Conservation (phyloP, 768 basidiomycete species). For the Aureoboletus auriporus region DNA sequence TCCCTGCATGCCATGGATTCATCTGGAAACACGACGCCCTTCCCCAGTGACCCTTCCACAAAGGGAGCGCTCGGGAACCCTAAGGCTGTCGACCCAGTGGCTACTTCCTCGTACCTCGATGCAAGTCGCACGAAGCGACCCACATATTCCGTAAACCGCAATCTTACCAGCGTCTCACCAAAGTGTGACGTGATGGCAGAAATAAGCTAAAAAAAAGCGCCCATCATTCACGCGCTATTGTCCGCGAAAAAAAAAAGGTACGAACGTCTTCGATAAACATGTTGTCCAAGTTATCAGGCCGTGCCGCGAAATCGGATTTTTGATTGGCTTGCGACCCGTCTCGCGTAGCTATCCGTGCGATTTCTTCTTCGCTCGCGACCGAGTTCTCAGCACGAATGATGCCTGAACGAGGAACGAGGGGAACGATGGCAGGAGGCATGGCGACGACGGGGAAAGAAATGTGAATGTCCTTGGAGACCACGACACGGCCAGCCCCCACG, state of each 20-base stretch:
- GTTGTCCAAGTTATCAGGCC: slow-evolving; percentile 66
- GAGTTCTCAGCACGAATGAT: slow-evolving; percentile 64
- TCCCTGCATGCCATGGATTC: slow-evolving; percentile 66
- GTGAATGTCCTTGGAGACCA: slow-evolving; percentile 83
- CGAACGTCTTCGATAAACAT: slow-evolving; percentile 92
- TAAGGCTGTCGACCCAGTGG: slow-evolving; percentile 64
- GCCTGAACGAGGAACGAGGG: slow-evolving; percentile 52
- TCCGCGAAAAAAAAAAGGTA: background rate
- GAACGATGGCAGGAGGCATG: slow-evolving; percentile 38
- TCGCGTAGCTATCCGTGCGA: slow-evolving; percentile 46
- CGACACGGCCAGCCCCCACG: slow-evolving; percentile 81
- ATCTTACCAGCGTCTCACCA: slow-evolving; percentile 83
- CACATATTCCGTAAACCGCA: slow-evolving; percentile 88
- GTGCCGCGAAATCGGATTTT: slow-evolving; percentile 53
- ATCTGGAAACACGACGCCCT: slow-evolving; percentile 76
- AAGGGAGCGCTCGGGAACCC: slow-evolving; percentile 64
- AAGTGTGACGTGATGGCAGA: slow-evolving; percentile 88
- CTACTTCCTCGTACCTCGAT: slow-evolving; percentile 87
- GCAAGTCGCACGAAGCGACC: slow-evolving; percentile 84
- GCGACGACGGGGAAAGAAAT: slow-evolving; percentile 45
- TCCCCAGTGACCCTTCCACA: slow-evolving; percentile 53
- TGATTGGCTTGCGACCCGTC: slow-evolving; percentile 49
- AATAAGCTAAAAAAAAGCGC: slow-evolving; percentile 47
- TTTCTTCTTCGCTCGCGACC: slow-evolving; percentile 64
- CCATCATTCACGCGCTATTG: background rate